Evolutionary conservation across 1,284 basidiomycete genomes (phyloP).

Genomic region (Veloporphyrellus conicus): DNA sequence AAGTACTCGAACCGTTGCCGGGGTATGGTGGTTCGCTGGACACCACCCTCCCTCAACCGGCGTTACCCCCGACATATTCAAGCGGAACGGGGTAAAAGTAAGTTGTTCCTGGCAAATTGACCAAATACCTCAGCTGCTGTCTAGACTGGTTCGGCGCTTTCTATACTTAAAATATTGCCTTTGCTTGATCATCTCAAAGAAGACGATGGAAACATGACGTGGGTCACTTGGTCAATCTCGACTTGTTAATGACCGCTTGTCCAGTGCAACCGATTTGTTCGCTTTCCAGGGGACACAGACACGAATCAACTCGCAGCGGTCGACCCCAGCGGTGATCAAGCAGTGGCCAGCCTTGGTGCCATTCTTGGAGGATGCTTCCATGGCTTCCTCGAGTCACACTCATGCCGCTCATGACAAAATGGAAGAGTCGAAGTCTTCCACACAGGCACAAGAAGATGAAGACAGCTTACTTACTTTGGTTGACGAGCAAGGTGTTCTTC

Average conservation of each 20-base stretch:
- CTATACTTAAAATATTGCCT: conserved; percentile 63
- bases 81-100: conserved; percentile 61
- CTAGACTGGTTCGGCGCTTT: conserved; percentile 73
- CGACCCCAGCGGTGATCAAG: conserved; percentile 53
- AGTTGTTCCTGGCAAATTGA: conserved; percentile 21
- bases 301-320: conserved; percentile 39
- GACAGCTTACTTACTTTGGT: conserved; percentile 63
- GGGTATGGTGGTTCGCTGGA: conserved; percentile 69
- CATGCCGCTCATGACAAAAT: conserved; percentile 28
- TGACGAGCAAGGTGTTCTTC: conserved; percentile 54
- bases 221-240: conserved; percentile 17
- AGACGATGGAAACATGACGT: conserved; percentile 61
- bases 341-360: conserved; percentile 64
- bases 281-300: conserved; percentile 68
- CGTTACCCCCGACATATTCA: conserved; percentile 71
- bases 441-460: conserved; percentile 36
- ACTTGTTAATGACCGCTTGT: conserved; percentile 11
- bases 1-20: conserved; percentile 36
- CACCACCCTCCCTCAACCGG: conserved; percentile 39
- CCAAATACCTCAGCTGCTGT: conserved; percentile 6
- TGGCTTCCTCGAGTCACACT: conserved; percentile 39
- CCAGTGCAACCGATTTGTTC: conserved; percentile 69
- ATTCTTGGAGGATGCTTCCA: conserved; percentile 56
- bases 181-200: conserved; percentile 66
- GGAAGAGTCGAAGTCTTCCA: conserved; percentile 14